Percentiles rank a stretch among this genome's conserved stretches.
These are phyloP conservation scores for Colletotrichum sp. DNA, from an alignment of 2,329 filamentous ascomycete species.

Conservation along the genomic window DNA sequence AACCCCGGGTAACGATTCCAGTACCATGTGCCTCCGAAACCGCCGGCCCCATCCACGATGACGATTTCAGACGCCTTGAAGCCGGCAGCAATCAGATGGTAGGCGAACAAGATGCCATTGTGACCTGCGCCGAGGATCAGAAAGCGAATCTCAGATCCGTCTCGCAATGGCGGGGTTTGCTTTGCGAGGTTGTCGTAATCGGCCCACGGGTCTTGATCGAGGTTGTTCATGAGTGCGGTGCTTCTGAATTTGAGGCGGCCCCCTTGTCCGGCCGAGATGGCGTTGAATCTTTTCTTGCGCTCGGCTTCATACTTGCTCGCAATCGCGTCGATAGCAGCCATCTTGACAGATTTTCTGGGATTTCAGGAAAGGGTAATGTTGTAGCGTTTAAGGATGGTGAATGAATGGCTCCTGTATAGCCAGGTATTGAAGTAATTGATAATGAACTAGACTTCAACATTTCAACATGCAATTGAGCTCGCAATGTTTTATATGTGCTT, in stretches of 20 bases:
- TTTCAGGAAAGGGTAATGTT: not conserved
- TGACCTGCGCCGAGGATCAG: not conserved
- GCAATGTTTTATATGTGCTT: not conserved
- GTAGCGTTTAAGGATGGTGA: not conserved
- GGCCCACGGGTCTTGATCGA: not conserved
- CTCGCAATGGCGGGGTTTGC: not conserved
- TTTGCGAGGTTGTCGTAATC: not conserved
- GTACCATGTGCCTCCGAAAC: constrained; percentile 56
- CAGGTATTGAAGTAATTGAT: not conserved
- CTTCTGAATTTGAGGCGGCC: not conserved
- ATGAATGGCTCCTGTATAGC: not conserved
- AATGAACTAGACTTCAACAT: not conserved
- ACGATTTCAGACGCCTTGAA: constrained; percentile 34
- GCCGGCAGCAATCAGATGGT: not conserved
- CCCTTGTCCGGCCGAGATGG: not conserved
- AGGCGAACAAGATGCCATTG: not conserved
- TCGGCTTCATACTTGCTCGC: not conserved
- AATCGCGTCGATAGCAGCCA: not conserved
- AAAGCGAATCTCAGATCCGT: not conserved
- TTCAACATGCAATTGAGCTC: not conserved
- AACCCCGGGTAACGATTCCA: constrained; percentile 56
- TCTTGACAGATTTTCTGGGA: not conserved
- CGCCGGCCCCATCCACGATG: constrained; percentile 44
- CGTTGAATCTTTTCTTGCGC: not conserved
- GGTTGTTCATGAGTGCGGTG: not conserved